A percentile compares a stretch with the other conserved stretches of the same genome.
Conservation (phyloP, 345 rosid genomes). For the Durio zibethinus region DNA sequence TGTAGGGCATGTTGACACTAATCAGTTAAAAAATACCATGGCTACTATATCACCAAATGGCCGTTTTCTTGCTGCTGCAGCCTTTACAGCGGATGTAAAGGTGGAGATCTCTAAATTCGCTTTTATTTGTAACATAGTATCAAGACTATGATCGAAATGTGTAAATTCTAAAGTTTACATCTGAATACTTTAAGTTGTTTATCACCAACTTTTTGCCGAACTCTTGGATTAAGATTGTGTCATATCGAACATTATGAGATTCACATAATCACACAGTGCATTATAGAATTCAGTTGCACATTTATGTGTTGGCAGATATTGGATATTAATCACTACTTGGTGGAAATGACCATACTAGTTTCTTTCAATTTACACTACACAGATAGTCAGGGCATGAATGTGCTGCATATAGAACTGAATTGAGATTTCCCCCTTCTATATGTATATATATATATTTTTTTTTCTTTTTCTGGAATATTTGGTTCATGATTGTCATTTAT, state of each 20-base stretch:
- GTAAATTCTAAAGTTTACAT: background rate
- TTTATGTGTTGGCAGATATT: background rate
- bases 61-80: slow-evolving; percentile 96
- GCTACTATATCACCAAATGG: slow-evolving; percentile 94
- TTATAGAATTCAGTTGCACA: background rate
- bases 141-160: too few relatives aligned
- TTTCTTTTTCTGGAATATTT: background rate
- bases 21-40: slow-evolving; percentile 91
- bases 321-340: background rate
- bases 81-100: slow-evolving; percentile 98
- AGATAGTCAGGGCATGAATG: background rate
- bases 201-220: background rate
- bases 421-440: background rate
- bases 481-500: background rate
- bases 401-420: background rate
- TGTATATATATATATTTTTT: too few relatives aligned
- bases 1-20: slow-evolving; percentile 84
- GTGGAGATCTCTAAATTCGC: slow-evolving; percentile 26
- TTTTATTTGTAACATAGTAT: background rate
- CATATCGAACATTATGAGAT: background rate
- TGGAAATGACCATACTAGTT: slow-evolving; percentile 1
- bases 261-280: background rate
- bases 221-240: background rate
- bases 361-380: background rate
- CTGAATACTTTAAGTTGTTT: background rate